A percentile compares a stretch with the other conserved stretches of the same genome.
These are phyloP conservation scores for Rhamnella rubrinervis DNA, from an alignment of 331 rosid genomes.

Conservation along the genomic window DNA sequence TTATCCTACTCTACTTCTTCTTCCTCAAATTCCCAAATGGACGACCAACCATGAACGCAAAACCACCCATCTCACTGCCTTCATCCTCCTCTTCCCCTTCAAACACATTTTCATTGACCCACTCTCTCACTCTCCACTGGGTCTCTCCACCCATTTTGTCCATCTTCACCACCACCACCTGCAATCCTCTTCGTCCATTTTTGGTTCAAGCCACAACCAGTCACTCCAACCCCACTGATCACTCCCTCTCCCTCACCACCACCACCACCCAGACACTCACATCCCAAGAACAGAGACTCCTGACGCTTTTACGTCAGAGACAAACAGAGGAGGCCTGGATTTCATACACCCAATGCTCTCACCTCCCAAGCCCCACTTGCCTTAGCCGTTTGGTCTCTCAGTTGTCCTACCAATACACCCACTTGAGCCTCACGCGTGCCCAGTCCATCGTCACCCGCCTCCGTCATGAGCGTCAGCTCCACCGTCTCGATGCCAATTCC, in stretches of 20 bases:
- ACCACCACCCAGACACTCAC: constrained; percentile 14
- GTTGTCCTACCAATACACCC: constrained; percentile 57
- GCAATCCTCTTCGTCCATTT: constrained; percentile 26
- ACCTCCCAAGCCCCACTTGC: constrained; percentile 75
- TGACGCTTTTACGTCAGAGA: constrained; percentile 64
- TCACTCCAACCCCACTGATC: constrained; percentile 37
- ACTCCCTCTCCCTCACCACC: constrained; percentile 28
- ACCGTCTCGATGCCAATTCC: constrained; percentile 83
- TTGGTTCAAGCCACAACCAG: constrained; percentile 27
- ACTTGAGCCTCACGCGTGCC: constrained; percentile 67
- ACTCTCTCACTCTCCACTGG: constrained; percentile 26
- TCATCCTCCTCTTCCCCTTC: constrained; percentile 33
- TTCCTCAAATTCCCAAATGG: constrained; percentile 44
- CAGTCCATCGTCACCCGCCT: constrained; percentile 93
- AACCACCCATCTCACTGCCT: constrained; percentile 24
- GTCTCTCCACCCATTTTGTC: constrained; percentile 40
- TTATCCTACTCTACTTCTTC: constrained; percentile 5
- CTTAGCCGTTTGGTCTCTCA: constrained; percentile 87
- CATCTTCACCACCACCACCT: constrained; percentile 11
- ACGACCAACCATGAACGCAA: constrained; percentile 56
- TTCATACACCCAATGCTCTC: constrained; percentile 46
- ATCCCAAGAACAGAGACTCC: constrained; percentile 57
- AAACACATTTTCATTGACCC: constrained; percentile 24
- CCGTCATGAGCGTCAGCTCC: constrained; percentile 89
- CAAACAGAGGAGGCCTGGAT: constrained; percentile 92